Percentiles rank a stretch among this genome's conserved stretches.
Evolutionary conservation across 2,329 filamentous ascomycete genomes (phyloP).

Genomic region (Fusarium goolgardi): DNA sequence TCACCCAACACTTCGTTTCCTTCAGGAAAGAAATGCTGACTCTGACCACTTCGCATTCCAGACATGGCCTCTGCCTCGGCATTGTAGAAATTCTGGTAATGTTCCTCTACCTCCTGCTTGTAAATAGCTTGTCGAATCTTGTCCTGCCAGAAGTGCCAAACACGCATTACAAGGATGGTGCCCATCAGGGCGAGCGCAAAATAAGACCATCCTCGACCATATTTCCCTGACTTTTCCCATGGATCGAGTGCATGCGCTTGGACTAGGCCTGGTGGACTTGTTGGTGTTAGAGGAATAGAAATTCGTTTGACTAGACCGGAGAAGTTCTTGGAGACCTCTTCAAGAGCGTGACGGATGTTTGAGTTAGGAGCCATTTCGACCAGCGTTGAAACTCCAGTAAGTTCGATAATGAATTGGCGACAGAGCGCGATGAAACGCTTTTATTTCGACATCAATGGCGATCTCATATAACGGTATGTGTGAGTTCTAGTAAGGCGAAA

Average conservation of each 20-base stretch:
- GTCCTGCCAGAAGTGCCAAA: slow-evolving; percentile 93
- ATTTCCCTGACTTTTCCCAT: slow-evolving; percentile 85
- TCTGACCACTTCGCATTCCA: slow-evolving; percentile 61
- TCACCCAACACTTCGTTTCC: slow-evolving; percentile 65
- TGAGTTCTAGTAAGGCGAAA: slow-evolving; percentile 4
- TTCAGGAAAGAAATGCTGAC: slow-evolving; percentile 81
- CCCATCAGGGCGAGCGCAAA: slow-evolving; percentile 80
- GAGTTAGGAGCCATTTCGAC: slow-evolving; percentile 57
- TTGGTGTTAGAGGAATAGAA: slow-evolving; percentile 68
- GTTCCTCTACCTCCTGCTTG: slow-evolving; percentile 80
- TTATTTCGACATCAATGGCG: slow-evolving; percentile 46
- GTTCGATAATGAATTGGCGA: slow-evolving; percentile 36
- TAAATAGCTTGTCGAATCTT: slow-evolving; percentile 90
- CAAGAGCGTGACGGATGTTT: slow-evolving; percentile 49
- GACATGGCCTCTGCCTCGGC: slow-evolving; percentile 61
- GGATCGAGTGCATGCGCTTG: slow-evolving; percentile 78
- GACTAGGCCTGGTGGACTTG: slow-evolving; percentile 70
- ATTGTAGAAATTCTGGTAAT: slow-evolving; percentile 67
- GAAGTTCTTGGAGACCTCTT: slow-evolving; percentile 51
- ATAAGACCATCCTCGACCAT: slow-evolving; percentile 88
- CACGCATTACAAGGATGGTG: slow-evolving; percentile 74
- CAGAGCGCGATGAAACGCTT: slow-evolving; percentile 41
- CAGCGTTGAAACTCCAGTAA: slow-evolving; percentile 44
- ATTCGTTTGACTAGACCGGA: slow-evolving; percentile 65
- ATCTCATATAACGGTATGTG: slow-evolving; percentile 22